phyloP scores from a whole-genome alignment of 345 rosid species.

The Aurinia saxatilis region DNA sequence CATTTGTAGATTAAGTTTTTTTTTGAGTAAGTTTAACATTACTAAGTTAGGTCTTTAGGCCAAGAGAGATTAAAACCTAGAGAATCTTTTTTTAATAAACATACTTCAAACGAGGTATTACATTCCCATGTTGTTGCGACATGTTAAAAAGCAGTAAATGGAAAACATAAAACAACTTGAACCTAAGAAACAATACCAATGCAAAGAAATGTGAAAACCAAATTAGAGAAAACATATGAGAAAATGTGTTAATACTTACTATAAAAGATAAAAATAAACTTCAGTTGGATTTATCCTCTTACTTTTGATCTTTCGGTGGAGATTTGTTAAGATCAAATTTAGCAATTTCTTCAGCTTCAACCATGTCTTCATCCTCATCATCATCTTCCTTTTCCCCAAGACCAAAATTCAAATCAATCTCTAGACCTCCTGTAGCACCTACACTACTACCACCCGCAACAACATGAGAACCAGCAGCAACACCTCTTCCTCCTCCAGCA shows the following conservation, averaged over 20 bases:
- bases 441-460: neutral
- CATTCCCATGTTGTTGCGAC: neutral
- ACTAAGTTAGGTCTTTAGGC: too few relatives aligned
- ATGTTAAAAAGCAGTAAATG: neutral
- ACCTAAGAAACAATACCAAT: neutral
- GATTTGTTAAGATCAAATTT: conserved; percentile 22
- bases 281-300: neutral
- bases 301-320: conserved; percentile 10
- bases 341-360: neutral
- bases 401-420: conserved; percentile 7
- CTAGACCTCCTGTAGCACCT: neutral
- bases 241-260: neutral
- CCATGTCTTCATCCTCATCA: neutral
- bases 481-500: neutral
- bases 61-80: too few relatives aligned
- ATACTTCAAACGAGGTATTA: too few relatives aligned
- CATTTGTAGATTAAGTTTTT: too few relatives aligned
- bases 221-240: neutral
- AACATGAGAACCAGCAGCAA: neutral
- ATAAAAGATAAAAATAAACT: neutral
- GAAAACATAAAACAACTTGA: neutral
- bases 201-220: neutral
- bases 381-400: neutral
- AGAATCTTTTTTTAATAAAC: too few relatives aligned
- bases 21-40: too few relatives aligned